Evolutionary conservation across 1,139 yeast species (phyloP).

Genomic region (Diutina mesorugosa): DNA sequence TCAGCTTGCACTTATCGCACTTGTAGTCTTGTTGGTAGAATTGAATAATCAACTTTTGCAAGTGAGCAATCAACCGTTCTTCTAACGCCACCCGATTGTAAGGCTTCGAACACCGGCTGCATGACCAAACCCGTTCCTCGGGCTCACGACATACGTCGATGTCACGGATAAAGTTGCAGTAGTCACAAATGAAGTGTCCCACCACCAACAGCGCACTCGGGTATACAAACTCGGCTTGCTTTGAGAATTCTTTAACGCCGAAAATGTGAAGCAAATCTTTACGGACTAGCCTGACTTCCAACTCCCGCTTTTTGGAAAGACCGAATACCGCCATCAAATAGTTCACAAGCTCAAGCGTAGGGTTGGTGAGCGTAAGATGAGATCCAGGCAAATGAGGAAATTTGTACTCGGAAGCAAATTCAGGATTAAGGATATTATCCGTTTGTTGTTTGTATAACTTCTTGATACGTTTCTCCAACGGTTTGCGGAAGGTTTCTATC

Average conservation of each 20-base stretch:
- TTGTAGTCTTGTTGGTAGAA: conserved; percentile 71
- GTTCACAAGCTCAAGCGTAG: conserved; percentile 72
- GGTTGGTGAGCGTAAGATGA: conserved; percentile 46
- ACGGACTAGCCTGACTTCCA: conserved; percentile 67
- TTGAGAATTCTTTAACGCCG: conserved; percentile 76
- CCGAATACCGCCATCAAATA: conserved; percentile 60
- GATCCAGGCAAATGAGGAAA: conserved; percentile 71
- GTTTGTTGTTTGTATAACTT: conserved; percentile 56
- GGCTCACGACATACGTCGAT: conserved; percentile 72
- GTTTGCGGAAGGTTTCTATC: conserved; percentile 42
- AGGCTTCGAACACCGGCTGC: conserved; percentile 53
- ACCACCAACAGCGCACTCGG: conserved; percentile 64
- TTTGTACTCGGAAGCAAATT: conserved; percentile 48
- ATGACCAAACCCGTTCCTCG: conserved; percentile 42
- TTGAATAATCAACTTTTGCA: conserved; percentile 40
- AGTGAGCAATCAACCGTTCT: conserved; percentile 60
- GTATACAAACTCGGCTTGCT: conserved; percentile 59
- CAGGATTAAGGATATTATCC: conserved; percentile 60
- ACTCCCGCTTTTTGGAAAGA: conserved; percentile 47
- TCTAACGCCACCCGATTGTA: conserved; percentile 64
- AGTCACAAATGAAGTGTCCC: conserved; percentile 62
- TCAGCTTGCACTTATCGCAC: conserved; percentile 63
- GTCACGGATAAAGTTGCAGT: conserved; percentile 65
- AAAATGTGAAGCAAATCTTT: conserved; percentile 61
- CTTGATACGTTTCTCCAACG: conserved; percentile 53